Conservation (phyloP, 2,329 filamentous ascomycete genomes). For the Fusarium phyllophilum region DNA sequence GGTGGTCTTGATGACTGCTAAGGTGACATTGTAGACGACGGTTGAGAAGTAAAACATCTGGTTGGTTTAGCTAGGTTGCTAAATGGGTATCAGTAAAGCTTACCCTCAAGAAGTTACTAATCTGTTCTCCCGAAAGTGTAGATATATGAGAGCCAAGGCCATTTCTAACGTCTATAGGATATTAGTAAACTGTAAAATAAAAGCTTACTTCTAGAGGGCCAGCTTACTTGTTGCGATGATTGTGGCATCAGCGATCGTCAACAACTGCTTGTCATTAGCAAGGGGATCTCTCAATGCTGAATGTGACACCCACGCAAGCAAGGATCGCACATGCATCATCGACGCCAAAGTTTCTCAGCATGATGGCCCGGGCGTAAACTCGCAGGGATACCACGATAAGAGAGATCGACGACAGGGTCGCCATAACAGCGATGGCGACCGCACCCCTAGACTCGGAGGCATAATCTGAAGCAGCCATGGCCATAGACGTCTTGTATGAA, state of each 20-base stretch:
- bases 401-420: not conserved
- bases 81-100: accelerated
- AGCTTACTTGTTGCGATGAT: not conserved
- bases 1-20: not conserved
- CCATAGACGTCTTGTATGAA: not conserved
- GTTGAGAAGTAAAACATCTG: not conserved
- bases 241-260: not conserved
- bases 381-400: not conserved
- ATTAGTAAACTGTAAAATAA: accelerated
- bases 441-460: not conserved
- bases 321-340: not conserved
- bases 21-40: not conserved
- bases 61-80: accelerated
- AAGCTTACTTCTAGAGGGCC: accelerated
- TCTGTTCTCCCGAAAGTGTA: not conserved
- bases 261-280: not conserved
- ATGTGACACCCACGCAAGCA: not conserved
- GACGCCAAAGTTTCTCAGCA: not conserved
- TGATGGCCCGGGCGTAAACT: not conserved
- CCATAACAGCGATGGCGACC: not conserved
- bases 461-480: not conserved
- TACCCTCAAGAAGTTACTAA: not conserved
- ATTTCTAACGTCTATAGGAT: not conserved
- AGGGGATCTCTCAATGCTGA: no score
- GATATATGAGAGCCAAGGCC: not conserved